Base-by-base conservation (phyloP, 2,329 filamentous ascomycete genomes). In the Fusarium bulbicola region DNA sequence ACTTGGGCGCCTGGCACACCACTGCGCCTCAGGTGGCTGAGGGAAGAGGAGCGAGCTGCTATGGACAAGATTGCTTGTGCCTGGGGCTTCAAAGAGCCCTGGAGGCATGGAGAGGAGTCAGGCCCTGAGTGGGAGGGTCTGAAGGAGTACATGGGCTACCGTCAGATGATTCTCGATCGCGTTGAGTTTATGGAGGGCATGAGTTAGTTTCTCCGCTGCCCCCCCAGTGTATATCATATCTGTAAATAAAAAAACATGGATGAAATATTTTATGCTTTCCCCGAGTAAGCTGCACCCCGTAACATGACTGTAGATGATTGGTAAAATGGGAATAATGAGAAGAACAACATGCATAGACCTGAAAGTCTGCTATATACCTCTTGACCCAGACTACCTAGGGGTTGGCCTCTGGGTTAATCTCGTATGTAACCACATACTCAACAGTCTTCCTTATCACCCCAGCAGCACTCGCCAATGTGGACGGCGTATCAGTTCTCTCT, bases 161-260 rank as follows among this genome's bases (percentile, higher is more conserved):
- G 93, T 79, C 92, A 93, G 34, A 98, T 98, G 95, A 88, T 97
- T 74, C 84, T 99, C 59, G 96, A 99, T 82, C 91, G 92, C 74
- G 92, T 94, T 21, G 93, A 95, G 80, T 87, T 98, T 77, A 95
- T 98, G 93, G 92, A 94, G 74, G 96, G 95, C 24, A 98, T 98
- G 95, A 78, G 76, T 63, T 78, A 77, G 67, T 50, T 57, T 46
- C 40, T 46, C 54, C 8, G 36, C 53, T 56, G n/a, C 59, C 32
- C n/a, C 26, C 56, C 49, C 47, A 32, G 26, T 74, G 64, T 77
- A 72, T 72, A 76, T 42, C 36, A 77, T 57, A 66, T 54, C 32
- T 70, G 70, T 77, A 72, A 59, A 70, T 72, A 70, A 70, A 70
- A 70, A 64, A 43, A 37, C 28, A 30, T 49, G 32, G 26, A 49